Conservation (phyloP, 352 stramenopile genomes). For the Phytophthora rubi region DNA sequence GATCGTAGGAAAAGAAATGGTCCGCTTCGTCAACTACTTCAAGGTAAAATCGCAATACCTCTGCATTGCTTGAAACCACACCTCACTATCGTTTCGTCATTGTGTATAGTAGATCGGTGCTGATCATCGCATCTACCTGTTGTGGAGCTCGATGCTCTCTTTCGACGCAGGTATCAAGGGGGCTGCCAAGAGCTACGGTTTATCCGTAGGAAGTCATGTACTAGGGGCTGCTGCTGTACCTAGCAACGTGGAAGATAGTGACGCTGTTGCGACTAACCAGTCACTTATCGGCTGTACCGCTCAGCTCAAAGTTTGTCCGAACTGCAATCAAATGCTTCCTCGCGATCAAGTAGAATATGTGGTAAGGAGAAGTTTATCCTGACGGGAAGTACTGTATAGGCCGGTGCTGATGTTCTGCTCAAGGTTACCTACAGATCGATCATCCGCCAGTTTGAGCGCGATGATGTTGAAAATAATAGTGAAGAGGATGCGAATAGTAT, state of each 20-base stretch:
- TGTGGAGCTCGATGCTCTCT: constrained; percentile 74
- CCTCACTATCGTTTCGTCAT: constrained; percentile 6
- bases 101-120: constrained; percentile 46
- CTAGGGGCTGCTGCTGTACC: constrained; percentile 5
- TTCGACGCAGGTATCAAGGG: constrained; percentile 54
- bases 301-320: constrained; percentile 51
- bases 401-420: not conserved
- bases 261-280: constrained; percentile 12
- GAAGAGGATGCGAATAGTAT: constrained; percentile 25
- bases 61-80: not conserved
- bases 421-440: constrained; percentile 57
- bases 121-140: constrained; percentile 70
- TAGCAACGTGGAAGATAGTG: constrained; percentile 1
- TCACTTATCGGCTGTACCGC: constrained; percentile 34
- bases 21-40: constrained; percentile 67
- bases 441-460: constrained; percentile 43
- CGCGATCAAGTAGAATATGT: constrained; percentile 52
- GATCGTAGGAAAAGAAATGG: constrained; percentile 70
- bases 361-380: constrained; percentile 22
- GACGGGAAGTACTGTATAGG: not conserved
- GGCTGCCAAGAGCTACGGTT: constrained; percentile 51
- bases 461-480: constrained; percentile 14
- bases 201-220: constrained; percentile 39
- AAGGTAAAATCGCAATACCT: constrained; percentile 48
- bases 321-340: constrained; percentile 46